phyloP scores from a whole-genome alignment of 192 early-diverging fungal genomes.

The Coemansia sp. region DNA sequence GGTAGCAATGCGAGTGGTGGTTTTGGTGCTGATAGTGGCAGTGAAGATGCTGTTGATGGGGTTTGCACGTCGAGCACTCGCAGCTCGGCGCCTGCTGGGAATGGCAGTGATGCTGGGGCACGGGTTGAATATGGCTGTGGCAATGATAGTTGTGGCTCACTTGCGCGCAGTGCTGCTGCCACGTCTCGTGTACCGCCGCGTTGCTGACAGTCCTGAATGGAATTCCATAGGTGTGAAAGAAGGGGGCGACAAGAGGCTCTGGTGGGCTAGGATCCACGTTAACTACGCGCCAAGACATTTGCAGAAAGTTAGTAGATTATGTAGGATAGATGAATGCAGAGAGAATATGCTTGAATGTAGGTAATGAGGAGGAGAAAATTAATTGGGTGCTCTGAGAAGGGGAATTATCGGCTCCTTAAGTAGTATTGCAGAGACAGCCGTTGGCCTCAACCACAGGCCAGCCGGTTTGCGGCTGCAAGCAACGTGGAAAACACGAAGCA shows the following conservation, averaged over 20 bases:
- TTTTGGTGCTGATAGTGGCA: slow-evolving; percentile 1
- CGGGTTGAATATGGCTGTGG: neutral
- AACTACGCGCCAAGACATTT: slow-evolving; percentile 5
- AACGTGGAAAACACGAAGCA: neutral
- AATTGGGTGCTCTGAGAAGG: neutral
- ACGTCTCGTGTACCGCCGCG: neutral
- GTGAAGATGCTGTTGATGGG: neutral
- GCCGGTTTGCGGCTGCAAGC: neutral
- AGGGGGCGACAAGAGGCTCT: neutral
- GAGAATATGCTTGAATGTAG: neutral
- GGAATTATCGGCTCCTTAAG: neutral
- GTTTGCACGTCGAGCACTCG: neutral
- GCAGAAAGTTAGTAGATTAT: neutral
- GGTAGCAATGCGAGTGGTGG: neutral
- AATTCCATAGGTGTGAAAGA: neutral
- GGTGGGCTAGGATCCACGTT: neutral
- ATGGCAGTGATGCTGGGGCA: neutral
- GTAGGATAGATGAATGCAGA: neutral
- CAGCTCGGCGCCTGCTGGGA: neutral
- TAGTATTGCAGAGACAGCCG: neutral
- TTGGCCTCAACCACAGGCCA: neutral
- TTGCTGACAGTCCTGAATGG: neutral
- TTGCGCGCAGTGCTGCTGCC: slow-evolving; percentile 4
- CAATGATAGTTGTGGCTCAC: neutral
- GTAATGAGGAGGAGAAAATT: neutral